These are phyloP conservation scores for Podospora bellae-mahoneyi DNA, from an alignment of 495 filamentous ascomycete genomes.

Conservation along the genomic window DNA sequence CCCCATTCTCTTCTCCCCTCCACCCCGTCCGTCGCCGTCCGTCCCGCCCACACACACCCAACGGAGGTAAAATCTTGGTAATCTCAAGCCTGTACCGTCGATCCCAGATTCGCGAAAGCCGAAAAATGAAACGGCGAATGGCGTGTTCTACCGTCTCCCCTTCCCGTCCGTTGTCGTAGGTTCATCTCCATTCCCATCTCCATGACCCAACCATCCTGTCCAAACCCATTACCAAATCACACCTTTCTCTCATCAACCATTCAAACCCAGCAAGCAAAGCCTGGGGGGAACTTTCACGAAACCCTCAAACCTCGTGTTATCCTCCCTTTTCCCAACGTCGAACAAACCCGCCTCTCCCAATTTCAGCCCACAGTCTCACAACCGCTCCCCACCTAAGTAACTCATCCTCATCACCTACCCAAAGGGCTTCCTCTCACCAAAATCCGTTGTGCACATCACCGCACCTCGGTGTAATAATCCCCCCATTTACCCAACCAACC, in stretches of 20 bases:
- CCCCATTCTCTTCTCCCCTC: slow-evolving; percentile 1
- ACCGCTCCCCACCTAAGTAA: too few relatives aligned
- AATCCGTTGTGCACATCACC: neutral
- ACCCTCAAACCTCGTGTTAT: neutral
- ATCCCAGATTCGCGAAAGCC: slow-evolving; percentile 16
- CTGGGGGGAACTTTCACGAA: neutral
- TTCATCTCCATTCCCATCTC: slow-evolving; percentile 2
- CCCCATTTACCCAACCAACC: neutral
- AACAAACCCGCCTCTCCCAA: neutral
- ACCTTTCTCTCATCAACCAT: neutral
- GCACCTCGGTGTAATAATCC: neutral
- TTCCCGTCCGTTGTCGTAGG: neutral
- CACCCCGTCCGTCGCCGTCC: neutral
- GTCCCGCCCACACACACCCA: neutral
- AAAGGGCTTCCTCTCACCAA: neutral
- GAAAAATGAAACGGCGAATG: slow-evolving; percentile 9
- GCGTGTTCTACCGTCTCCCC: neutral
- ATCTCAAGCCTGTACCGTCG: neutral
- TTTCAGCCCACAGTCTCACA: neutral
- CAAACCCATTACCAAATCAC: neutral
- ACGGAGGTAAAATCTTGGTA: slow-evolving; percentile 4
- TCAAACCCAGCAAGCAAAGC: neutral
- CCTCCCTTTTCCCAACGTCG: neutral
- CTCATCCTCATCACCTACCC: too few relatives aligned
- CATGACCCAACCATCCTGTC: neutral